Evolutionary conservation across 176 grass and related monocot genomes (phyloP), one percentile per base, ranked within the genome.

Genomic region (Cocos nucifera): DNA sequence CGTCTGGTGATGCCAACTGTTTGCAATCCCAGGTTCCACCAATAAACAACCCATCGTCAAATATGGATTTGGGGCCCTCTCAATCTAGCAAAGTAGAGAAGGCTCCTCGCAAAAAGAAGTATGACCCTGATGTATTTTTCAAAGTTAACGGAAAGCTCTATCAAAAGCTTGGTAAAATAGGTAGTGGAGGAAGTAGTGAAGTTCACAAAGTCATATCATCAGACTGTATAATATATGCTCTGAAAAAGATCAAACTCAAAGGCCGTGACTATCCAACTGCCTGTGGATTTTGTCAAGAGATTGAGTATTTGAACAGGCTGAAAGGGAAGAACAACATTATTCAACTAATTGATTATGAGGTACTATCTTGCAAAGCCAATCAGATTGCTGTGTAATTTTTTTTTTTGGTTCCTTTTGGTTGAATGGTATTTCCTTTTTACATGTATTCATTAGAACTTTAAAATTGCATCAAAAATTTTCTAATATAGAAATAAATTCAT

Each of bases 231-330:
- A 97, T 97, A 80, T 85, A 85, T 66, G 92, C 92, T 58, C 66
- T 97, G 69, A 97, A 97, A 70, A 97, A 97, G 55, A 97, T 97
- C 66, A 97, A 90, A 58, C 83, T 97, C n/a, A 97, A 54, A 79
- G 83, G 92, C 4, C 81, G 92, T 67, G 92, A 97, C 61, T 97
- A 97, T 73, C 83, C 83, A 29, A 97, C 92, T 57, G 87, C 92
- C 0, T 77, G 85, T 73, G 84, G 87, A 3, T 97, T 97, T 80
- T 97, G 81, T 59, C 92, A 97, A 77, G 92, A 97, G 73, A 97
- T 97, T 23, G 78, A 78, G 25, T 97, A 91, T 75, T 61, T 97
- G 54, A 97, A 97, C 55, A 87, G 77, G 67, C 66, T 97, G 63
- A 97, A 97, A 77, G 87, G 92, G 61, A 91, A 83, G 72, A 73